phyloP scores from a whole-genome alignment of 1,139 yeast species.

The Pichia sp. region DNA sequence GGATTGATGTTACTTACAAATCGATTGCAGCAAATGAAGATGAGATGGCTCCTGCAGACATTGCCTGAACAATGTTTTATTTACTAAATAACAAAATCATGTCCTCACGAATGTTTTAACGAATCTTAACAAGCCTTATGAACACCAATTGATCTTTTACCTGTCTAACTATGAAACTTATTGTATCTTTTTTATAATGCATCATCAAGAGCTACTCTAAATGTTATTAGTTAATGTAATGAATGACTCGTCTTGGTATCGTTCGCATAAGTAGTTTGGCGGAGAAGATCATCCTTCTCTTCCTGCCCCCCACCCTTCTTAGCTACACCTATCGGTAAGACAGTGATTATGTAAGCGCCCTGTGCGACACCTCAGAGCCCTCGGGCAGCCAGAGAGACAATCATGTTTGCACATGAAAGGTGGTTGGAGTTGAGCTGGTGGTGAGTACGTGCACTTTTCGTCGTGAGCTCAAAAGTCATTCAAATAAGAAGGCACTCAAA shows the following conservation, averaged over 20 bases:
- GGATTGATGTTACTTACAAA: conserved; percentile 50
- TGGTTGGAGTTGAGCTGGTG: not conserved
- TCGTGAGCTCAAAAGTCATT: no score
- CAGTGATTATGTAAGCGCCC: not conserved
- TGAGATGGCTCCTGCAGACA: not conserved
- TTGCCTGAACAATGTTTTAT: not conserved
- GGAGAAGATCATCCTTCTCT: no score
- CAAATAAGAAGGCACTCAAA: not conserved
- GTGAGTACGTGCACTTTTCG: no score
- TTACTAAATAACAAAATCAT: not conserved
- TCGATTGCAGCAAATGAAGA: conserved; percentile 5
- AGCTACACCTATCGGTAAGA: not conserved
- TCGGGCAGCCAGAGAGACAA: not conserved
- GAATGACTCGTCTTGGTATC: no score
- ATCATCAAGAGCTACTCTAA: not conserved
- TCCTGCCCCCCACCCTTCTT: no score
- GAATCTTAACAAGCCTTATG: not conserved
- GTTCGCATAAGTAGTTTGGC: no score
- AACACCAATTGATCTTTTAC: not conserved
- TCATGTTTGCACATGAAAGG: not conserved
- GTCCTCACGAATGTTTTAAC: not conserved
- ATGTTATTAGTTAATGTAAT: no score
- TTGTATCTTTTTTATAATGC: not conserved
- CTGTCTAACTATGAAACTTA: not conserved
- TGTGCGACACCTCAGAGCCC: not conserved